Evolutionary conservation across 1,139 yeast genomes (phyloP).

Genomic region (Candida sp.): DNA sequence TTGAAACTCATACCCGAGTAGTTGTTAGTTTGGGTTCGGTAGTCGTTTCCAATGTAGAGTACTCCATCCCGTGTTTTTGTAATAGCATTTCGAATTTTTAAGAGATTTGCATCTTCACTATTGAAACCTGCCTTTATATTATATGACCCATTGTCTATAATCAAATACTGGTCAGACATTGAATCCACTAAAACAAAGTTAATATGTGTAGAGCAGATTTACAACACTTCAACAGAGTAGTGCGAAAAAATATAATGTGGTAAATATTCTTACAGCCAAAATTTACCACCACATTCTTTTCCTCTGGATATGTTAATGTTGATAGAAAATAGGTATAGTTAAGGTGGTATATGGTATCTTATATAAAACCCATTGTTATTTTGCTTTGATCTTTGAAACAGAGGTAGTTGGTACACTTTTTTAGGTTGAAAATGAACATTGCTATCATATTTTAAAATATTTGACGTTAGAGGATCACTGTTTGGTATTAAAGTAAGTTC

Average conservation of each 20-base stretch:
- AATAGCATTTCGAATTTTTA: conserved; percentile 63
- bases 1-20: conserved; percentile 72
- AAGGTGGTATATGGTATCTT: too few species aligned
- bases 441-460: too few species aligned
- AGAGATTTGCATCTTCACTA: conserved; percentile 34
- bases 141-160: conserved; percentile 89
- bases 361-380: too few species aligned
- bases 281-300: too few species aligned
- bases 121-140: conserved; percentile 73
- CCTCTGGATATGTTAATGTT: too few species aligned
- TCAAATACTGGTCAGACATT: conserved; percentile 19
- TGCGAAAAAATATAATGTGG: not conserved
- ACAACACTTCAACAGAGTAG: not conserved
- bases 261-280: not conserved
- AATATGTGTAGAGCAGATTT: not conserved
- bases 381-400: too few species aligned
- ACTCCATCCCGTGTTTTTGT: conserved; percentile 75
- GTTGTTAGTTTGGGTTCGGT: conserved; percentile 60
- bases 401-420: too few species aligned
- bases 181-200: not conserved
- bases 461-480: too few species aligned
- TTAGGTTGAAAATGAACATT: too few species aligned
- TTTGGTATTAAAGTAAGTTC: too few species aligned
- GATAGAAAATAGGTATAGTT: too few species aligned
- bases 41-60: conserved; percentile 69